Evolutionary conservation across 768 basidiomycete species (phyloP).

Genomic region (Phaeolepiota aurea): DNA sequence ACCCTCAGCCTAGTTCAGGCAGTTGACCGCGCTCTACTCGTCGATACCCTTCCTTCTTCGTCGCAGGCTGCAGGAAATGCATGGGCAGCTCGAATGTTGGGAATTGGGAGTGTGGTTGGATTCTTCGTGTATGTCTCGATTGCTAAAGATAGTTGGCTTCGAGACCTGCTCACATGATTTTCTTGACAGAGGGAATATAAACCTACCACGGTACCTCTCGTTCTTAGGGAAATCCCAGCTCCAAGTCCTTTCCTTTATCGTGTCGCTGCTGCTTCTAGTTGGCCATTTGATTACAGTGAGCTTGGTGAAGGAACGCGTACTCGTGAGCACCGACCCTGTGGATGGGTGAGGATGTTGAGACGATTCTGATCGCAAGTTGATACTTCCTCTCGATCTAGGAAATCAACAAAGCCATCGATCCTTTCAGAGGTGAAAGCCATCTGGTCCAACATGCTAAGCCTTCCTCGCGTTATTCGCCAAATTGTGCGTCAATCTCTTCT

Average conservation of each 20-base stretch:
- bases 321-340: slow-evolving; percentile 28
- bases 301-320: slow-evolving; percentile 66
- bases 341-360: slow-evolving; percentile 9
- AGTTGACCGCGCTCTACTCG: slow-evolving; percentile 82
- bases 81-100: slow-evolving; percentile 93
- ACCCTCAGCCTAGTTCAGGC: slow-evolving; percentile 55
- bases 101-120: slow-evolving; percentile 76
- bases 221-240: slow-evolving; percentile 76
- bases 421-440: slow-evolving; percentile 49
- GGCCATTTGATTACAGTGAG: slow-evolving; percentile 58
- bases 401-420: slow-evolving; percentile 21
- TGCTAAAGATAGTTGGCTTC: background rate
- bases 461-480: slow-evolving; percentile 70
- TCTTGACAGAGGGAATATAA: slow-evolving; percentile 50
- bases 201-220: slow-evolving; percentile 62
- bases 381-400: slow-evolving; percentile 10
- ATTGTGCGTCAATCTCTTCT: slow-evolving; percentile 51
- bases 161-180: background rate
- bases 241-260: slow-evolving; percentile 72
- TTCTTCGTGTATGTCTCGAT: slow-evolving; percentile 69
- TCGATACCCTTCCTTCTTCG: slow-evolving; percentile 71
- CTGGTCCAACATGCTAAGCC: slow-evolving; percentile 57
- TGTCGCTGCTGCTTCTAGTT: slow-evolving; percentile 53
- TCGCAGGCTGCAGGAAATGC: slow-evolving; percentile 84
- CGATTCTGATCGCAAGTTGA: background rate